Evolutionary conservation across 257 asterid species (phyloP).

Genomic region (Nyctanthes arbortristis): DNA sequence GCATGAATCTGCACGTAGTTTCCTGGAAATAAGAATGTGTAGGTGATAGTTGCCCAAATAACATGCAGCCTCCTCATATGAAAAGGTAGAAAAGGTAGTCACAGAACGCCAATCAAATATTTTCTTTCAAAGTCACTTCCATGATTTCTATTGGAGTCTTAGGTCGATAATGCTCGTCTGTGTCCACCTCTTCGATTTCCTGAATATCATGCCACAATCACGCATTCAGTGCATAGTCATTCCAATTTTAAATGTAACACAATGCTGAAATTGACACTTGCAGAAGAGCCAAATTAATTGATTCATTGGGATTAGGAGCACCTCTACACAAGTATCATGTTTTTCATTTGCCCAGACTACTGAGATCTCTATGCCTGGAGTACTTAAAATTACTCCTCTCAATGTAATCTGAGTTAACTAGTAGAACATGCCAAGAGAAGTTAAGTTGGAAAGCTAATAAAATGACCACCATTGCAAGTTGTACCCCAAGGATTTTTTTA

Average conservation of each 20-base stretch:
- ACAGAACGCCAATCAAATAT: constrained; percentile 19
- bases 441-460: background rate
- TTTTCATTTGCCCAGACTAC: no score
- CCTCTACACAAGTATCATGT: no score
- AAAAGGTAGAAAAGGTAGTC: constrained; percentile 6
- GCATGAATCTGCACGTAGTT: background rate
- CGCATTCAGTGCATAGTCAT: constrained; percentile 10
- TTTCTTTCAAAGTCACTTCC: constrained; percentile 63
- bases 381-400: no score
- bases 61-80: constrained; percentile 22
- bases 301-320: no score
- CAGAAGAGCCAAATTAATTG: background rate
- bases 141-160: constrained; percentile 71
- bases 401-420: background rate
- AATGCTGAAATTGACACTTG: background rate
- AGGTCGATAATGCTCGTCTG: constrained; percentile 89
- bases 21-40: background rate
- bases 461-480: background rate
- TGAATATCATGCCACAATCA: constrained; percentile 28
- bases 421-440: background rate
- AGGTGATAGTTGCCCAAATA: constrained; percentile 22
- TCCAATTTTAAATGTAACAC: background rate
- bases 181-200: constrained; percentile 97
- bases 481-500: background rate
- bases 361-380: no score